These are phyloP conservation scores for Ammopiptanthus mongolicus DNA, from an alignment of 306 rosid species.

Conservation along the genomic window DNA sequence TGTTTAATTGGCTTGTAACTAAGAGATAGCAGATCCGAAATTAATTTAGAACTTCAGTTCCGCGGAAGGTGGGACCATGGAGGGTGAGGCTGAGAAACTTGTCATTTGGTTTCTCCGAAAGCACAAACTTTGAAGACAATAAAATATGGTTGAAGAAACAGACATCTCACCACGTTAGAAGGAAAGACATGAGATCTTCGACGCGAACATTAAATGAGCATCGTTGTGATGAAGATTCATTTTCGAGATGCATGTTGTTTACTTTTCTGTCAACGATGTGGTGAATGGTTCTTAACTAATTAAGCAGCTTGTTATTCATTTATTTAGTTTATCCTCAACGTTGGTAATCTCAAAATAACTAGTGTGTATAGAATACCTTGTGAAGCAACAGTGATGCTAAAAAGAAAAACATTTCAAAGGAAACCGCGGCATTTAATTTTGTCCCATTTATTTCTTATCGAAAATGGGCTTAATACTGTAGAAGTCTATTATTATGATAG, in stretches of 20 bases:
- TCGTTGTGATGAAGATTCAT: constrained; percentile 55
- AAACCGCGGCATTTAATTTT: no score
- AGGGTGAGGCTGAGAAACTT: constrained; percentile 28
- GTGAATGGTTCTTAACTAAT: background rate
- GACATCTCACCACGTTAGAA: constrained; percentile 76
- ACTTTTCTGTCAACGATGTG: background rate
- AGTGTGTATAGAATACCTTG: background rate
- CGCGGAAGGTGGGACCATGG: constrained; percentile 28
- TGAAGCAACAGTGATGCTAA: background rate
- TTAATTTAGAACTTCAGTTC: constrained; percentile 17
- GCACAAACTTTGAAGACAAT: constrained; percentile 31
- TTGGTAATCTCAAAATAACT: background rate
- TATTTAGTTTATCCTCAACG: background rate
- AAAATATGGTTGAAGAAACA: constrained; percentile 50
- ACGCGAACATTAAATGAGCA: constrained; percentile 61
- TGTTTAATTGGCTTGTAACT: background rate
- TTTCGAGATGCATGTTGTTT: constrained; percentile 45
- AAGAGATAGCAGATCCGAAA: background rate
- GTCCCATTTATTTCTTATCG: no score
- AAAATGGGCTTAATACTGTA: no score
- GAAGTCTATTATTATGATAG: no score
- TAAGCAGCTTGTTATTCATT: background rate
- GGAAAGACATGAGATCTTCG: constrained; percentile 58
- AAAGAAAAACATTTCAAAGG: no score
- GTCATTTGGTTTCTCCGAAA: constrained; percentile 37